Evolutionary conservation across 2,329 filamentous ascomycete species (phyloP), one percentile per base, ranked within the genome.

Genomic region (Hymenoscyphus infarciens): DNA sequence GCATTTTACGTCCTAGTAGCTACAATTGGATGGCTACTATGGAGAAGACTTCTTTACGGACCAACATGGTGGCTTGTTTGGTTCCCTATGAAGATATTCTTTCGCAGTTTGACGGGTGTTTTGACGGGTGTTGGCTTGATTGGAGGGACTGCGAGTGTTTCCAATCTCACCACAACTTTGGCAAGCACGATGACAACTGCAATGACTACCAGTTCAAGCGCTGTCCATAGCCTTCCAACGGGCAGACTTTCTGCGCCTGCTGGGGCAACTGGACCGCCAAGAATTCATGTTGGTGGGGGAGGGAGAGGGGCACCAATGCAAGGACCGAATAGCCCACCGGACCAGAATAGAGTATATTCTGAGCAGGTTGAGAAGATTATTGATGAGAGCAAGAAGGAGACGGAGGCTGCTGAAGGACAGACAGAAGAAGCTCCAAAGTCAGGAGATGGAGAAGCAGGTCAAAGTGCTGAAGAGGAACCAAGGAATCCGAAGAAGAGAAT

Each of bases 41-140:
- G 96, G 72, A 82, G 95, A 31, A 81, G 95, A 54, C 80, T 94
- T 49, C 73, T 99, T 7, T 99, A 96, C 78, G 94, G 95, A 0
- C 95, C 95, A 1, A 76, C 91, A 62, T 96, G 91, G 88, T 95
- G 92, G 90, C 80, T 98, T 25, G 76, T 97, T 27, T 94, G 90
- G 84, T 79, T 95, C 62, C 94, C 94, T 1, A 70, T 94, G n/a
- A 87, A 87, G 70, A 74, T 90, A 22, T 66, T 88, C 11, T 88
- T 88, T 71, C 86, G 83, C 31, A 74, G 84, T 59, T 75, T 83
- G 15, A 79, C 87, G 63, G 80, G 81, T 16, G 77, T 87, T 2
- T 76, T 89, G 25, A 80, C 80, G 35, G 80, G 77, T 1, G 76
- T 87, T 15, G 80, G 83, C 59, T 64, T 75, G 25, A 69, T 73